Evolutionary conservation across 2,329 filamentous ascomycete genomes (phyloP), one percentile per base, ranked within the genome.

Genomic region (Verticillium dahliae): DNA sequence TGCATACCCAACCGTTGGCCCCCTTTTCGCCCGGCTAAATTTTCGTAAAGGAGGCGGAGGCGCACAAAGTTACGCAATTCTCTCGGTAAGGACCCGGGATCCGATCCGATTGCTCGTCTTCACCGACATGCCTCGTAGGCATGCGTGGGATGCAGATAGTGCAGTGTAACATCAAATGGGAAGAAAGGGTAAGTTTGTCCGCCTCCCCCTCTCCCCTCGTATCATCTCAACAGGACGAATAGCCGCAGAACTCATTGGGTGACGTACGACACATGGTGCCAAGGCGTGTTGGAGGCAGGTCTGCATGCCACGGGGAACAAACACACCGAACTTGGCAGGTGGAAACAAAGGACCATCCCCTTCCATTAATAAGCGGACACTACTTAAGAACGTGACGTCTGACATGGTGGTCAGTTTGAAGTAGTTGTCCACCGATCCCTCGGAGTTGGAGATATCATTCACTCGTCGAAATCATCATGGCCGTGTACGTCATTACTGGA

Each of bases 401-500:
- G 39, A 7, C 39, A 45, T 45, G 6, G 39, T 45, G 39, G 14
- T 22, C 39, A 22, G 3, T 18, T 18, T 45, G 15, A 22, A 18
- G 14, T 18, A n/a, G n/a, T 45, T 22, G 9, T 45, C 39, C 39
- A n/a, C 39, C 35, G 7, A 37, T 5, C 6, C 35, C 4, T 37
- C 35, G 35, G 35, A 37, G 35, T 37, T 5, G 35, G 35, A 37
- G 35, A 37, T 37, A 37, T 37, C 35, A 6, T 37, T 5, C 35
- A 37, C 35, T 37, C 35, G 35, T 37, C 35, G 35, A 37, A 9
- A 37, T 37, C 56, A 61, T 41, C 11, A 67, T 67, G 65, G 38
- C 65, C 34, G 60, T 61, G 5, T 68, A 68, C 58, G 34, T 68
- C 31, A 60, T 68, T 37, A 65, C 65, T 6, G 66, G 66, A 27